Evolutionary conservation across 306 rosid species (phyloP).

Genomic region (Inga laurina): DNA sequence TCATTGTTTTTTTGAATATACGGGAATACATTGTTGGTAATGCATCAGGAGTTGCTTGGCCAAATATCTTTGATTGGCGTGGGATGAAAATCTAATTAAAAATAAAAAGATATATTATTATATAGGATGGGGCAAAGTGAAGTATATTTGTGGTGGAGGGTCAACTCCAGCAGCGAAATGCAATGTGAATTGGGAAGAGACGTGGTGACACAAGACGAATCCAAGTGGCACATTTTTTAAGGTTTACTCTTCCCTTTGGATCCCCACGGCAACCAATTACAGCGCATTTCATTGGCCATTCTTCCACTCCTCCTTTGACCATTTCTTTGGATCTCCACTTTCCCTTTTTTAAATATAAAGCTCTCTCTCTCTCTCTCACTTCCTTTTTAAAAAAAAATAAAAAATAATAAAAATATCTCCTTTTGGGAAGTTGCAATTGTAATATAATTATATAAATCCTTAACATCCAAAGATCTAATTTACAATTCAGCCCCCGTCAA

Average conservation of each 20-base stretch:
- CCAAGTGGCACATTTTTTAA: not conserved
- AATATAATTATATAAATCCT: not conserved
- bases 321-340: not conserved
- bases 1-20: too few relatives aligned
- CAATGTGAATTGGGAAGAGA: not conserved
- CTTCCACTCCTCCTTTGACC: not conserved
- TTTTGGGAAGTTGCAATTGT: not conserved
- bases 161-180: not conserved
- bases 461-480: conserved; percentile 11
- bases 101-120: not conserved
- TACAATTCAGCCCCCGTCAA: conserved; percentile 31
- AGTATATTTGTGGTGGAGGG: not conserved
- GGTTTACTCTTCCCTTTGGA: not conserved
- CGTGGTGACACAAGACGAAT: not conserved
- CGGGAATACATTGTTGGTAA: too few relatives aligned
- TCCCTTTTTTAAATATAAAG: not conserved
- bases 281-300: not conserved
- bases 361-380: not conserved
- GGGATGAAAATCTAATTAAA: not conserved
- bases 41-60: too few relatives aligned
- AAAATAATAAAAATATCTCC: not conserved
- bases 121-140: too few relatives aligned
- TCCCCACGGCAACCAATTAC: not conserved
- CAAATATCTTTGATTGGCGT: too few relatives aligned
- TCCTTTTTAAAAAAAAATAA: too few relatives aligned